Percentiles rank a stretch among this genome's conserved stretches.
These are phyloP conservation scores for Plasmodium sp. DNA, from an alignment of 169 alveolate species.

Conservation along the genomic window DNA sequence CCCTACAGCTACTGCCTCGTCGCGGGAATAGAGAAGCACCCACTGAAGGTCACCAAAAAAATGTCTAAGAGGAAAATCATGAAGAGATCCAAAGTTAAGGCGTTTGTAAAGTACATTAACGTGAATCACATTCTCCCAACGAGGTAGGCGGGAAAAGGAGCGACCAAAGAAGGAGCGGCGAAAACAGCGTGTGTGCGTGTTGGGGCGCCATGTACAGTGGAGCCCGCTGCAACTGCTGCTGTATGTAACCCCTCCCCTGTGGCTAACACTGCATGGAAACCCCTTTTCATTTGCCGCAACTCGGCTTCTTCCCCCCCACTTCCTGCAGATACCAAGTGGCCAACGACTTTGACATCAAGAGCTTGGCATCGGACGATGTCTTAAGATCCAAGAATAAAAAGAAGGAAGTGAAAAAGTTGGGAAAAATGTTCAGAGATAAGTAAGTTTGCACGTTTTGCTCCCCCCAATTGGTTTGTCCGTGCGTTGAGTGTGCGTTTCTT, in stretches of 20 bases:
- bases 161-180: not conserved
- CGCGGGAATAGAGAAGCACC: slow-evolving; percentile 97
- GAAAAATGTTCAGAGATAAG: slow-evolving; percentile 64
- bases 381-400: slow-evolving; percentile 56
- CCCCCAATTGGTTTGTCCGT: not conserved
- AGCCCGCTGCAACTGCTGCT: not conserved
- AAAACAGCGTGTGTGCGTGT: not conserved
- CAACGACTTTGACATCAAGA: slow-evolving; percentile 60
- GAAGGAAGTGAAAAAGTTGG: slow-evolving; percentile 72
- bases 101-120: slow-evolving; percentile 97
- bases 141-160: slow-evolving; percentile 84
- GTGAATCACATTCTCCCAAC: slow-evolving; percentile 99
- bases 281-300: not conserved
- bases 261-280: not conserved
- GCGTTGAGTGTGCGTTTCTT: not conserved
- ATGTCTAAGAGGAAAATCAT: slow-evolving; percentile 94
- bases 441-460: slow-evolving; percentile 16
- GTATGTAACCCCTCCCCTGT: not conserved
- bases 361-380: slow-evolving; percentile 31
- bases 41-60: slow-evolving; percentile 94
- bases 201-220: not conserved
- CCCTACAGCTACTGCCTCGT: slow-evolving; percentile 96
- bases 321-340: slow-evolving; percentile 58
- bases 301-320: not conserved
- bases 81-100: slow-evolving; percentile 94